Evolutionary conservation across 179 eudicot species (phyloP).

Genomic region (Patellifolia procumbens): DNA sequence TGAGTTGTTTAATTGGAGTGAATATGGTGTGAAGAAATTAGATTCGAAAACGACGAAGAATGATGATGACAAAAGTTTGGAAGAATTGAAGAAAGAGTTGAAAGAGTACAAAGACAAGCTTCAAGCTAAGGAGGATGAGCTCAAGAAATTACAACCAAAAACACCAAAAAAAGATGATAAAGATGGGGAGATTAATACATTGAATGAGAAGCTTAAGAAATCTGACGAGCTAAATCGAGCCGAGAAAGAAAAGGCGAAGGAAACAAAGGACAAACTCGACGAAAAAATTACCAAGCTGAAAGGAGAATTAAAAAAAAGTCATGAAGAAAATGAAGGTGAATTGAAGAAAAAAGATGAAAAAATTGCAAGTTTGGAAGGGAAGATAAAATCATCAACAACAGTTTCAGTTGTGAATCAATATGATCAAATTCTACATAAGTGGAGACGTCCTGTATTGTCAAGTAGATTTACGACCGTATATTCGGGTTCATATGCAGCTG

Average conservation of each 20-base stretch:
- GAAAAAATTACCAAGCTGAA: background rate
- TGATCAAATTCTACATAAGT: background rate
- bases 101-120: background rate
- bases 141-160: background rate
- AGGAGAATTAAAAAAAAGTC: background rate
- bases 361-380: background rate
- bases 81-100: background rate
- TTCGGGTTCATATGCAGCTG: background rate
- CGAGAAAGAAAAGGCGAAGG: no score
- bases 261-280: no score
- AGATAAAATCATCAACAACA: background rate
- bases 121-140: background rate
- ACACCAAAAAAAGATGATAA: background rate
- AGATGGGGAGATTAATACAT: no score
- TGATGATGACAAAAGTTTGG: background rate
- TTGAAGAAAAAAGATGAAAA: background rate
- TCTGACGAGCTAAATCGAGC: no score
- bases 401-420: background rate
- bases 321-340: background rate
- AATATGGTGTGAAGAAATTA: background rate
- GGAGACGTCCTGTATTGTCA: background rate
- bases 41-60: background rate
- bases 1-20: background rate
- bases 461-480: no score
- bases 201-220: no score